Evolutionary conservation across 2,329 filamentous ascomycete species (phyloP).

Genomic region (Nemania serpens): DNA sequence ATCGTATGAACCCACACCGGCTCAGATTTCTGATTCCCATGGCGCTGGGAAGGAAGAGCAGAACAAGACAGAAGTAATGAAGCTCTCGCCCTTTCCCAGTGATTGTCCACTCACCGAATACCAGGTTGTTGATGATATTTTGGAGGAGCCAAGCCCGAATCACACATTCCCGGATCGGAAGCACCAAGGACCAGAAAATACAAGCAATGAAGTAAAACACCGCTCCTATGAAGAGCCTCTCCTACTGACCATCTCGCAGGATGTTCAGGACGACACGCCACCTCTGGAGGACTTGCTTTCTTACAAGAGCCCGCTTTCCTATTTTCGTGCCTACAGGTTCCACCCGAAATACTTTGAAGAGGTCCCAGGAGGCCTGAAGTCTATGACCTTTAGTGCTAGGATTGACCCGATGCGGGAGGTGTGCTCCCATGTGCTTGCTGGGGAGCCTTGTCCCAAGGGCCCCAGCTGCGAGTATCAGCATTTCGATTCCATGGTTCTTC

Average conservation of each 20-base stretch:
- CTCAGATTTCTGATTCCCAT: conserved; percentile 30
- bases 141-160: conserved; percentile 32
- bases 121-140: conserved; percentile 30
- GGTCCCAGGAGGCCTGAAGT: conserved; percentile 78
- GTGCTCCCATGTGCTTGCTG: conserved; percentile 76
- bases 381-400: conserved; percentile 89
- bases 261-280: conserved; percentile 24
- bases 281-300: conserved; percentile 52
- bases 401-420: conserved; percentile 77
- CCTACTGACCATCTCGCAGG: conserved; percentile 40
- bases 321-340: conserved; percentile 88
- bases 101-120: conserved; percentile 21
- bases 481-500: conserved; percentile 72
- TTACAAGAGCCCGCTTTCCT: conserved; percentile 81
- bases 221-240: conserved; percentile 36
- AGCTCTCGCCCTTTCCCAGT: background rate
- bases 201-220: conserved; percentile 41
- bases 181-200: conserved; percentile 20
- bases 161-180: conserved; percentile 17
- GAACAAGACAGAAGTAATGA: conserved; percentile 32
- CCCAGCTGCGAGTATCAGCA: conserved; percentile 77
- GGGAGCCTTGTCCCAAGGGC: conserved; percentile 72
- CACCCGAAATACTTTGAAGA: conserved; percentile 75
- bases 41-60: conserved; percentile 18
- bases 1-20: conserved; percentile 30